Percentiles rank a stretch among this genome's conserved stretches.
These are phyloP conservation scores for Xylaria flabelliformis DNA, from an alignment of 495 filamentous ascomycete species.

Conservation along the genomic window DNA sequence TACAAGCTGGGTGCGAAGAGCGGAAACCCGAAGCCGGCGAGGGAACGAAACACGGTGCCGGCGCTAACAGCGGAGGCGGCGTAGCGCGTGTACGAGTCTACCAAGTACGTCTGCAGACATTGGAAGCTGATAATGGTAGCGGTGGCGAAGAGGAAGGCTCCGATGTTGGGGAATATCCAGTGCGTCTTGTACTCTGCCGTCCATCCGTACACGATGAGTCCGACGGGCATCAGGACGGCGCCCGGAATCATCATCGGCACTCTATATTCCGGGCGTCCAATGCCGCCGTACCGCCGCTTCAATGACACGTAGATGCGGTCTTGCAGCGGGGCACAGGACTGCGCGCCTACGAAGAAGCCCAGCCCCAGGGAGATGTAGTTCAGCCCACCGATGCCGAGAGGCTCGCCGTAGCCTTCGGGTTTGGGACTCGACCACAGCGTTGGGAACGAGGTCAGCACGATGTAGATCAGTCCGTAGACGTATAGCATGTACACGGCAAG, in stretches of 20 bases:
- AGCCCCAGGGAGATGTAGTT: constrained; percentile 74
- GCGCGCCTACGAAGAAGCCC: constrained; percentile 70
- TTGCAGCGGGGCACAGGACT: constrained; percentile 68
- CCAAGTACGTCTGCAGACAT: constrained; percentile 74
- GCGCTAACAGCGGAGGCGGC: constrained; percentile 77
- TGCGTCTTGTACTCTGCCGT: constrained; percentile 64
- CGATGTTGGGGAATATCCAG: constrained; percentile 79
- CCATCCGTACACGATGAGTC: constrained; percentile 78
- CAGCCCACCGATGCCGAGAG: constrained; percentile 65
- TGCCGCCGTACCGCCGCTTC: constrained; percentile 62
- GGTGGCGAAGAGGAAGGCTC: constrained; percentile 62
- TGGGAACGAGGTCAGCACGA: constrained; percentile 73
- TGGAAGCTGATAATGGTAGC: constrained; percentile 72
- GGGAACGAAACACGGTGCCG: constrained; percentile 66
- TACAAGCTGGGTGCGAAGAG: constrained; percentile 76
- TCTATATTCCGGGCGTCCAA: constrained; percentile 67
- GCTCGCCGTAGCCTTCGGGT: constrained; percentile 61
- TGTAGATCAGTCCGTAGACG: constrained; percentile 75
- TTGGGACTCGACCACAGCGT: constrained; percentile 58
- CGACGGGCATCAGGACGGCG: constrained; percentile 64
- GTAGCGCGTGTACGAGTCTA: constrained; percentile 78
- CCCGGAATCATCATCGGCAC: constrained; percentile 65
- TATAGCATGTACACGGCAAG: constrained; percentile 59
- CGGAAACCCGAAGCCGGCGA: constrained; percentile 79
- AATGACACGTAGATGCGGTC: constrained; percentile 68